Base-by-base conservation (phyloP, 169 alveolate genomes). In the Prorocentrum cordatum region DNA sequence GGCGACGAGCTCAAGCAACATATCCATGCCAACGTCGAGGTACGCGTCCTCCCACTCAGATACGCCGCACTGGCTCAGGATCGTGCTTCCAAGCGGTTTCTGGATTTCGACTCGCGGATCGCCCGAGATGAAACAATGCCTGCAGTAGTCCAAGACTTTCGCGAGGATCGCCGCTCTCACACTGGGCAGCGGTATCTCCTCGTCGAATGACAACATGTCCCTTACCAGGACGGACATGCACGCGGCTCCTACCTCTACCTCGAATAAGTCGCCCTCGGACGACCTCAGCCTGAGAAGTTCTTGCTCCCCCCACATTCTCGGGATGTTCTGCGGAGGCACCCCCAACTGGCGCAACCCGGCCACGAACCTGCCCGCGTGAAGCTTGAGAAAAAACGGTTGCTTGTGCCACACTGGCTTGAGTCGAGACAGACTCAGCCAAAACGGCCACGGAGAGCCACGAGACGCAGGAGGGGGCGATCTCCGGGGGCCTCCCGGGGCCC, bases 111-210 rank as follows among this genome's bases (percentile, higher is more conserved):
- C n/a, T n/a, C n/a, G n/a, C n/a, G n/a, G n/a, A n/a, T n/a, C n/a
- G n/a, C n/a, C n/a, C n/a, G n/a, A n/a, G n/a, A n/a, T n/a, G n/a
- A n/a, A n/a, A n/a, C n/a, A 95, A 83, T 96, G 94, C 33, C 92
- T 93, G 75, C 98, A 96, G 92, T 95, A 97, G 77, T 96, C 97
- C 22, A 96, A 92, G 32, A 92, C 92, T 87, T 96, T 96, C 72
- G 93, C 88, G 83, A 97, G 92, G 9, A 95, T 95, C 31, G 84
- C 73, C n/a, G 95, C 66, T 82, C 95, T 95, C 16, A 96, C 97
- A 79, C 95, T 96, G 42, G 97, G 98, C 24, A 97, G 92, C 1
- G 98, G 99, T 45, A 97, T 93, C 45, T 93, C 96, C 39, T 95
- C 98, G 35, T 95, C 97, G 47, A n/a, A n/a, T n/a, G n/a, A n/a